These are phyloP conservation scores for Mortierella alpina DNA, from an alignment of 192 early-diverging fungal genomes.

Conservation along the genomic window DNA sequence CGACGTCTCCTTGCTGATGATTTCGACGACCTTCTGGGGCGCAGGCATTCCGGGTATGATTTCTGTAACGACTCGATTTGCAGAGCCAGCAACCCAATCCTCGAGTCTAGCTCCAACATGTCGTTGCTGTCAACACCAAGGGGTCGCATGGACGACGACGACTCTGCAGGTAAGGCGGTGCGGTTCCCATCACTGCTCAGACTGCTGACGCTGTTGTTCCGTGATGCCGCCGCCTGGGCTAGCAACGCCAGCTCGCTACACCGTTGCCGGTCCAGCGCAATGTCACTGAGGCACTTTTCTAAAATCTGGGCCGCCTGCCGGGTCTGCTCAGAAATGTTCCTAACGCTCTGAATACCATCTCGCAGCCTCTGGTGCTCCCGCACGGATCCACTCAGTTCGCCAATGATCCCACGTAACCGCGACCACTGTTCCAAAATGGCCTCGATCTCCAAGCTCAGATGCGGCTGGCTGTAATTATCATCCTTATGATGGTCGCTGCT, in stretches of 20 bases:
- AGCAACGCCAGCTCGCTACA: constrained; percentile 8
- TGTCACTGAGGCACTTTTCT: constrained; percentile 32
- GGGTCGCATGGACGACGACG: background rate
- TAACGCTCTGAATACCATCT: constrained; percentile 41
- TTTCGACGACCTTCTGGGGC: background rate
- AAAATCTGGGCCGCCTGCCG: constrained; percentile 18
- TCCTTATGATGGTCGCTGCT: background rate
- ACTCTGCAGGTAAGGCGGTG: background rate
- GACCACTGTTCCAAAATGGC: constrained; percentile 27
- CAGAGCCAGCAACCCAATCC: constrained; percentile 27
- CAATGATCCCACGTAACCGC: constrained; percentile 20
- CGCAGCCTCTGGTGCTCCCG: constrained; percentile 48
- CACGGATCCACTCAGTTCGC: constrained; percentile 22
- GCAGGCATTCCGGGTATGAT: constrained; percentile 42
- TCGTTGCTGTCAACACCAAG: constrained; percentile 46
- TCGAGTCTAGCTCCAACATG: constrained; percentile 47
- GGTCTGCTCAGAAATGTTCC: constrained; percentile 35
- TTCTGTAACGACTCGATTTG: constrained; percentile 40
- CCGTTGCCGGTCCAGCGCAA: constrained; percentile 20
- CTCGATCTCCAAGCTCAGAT: constrained; percentile 25
- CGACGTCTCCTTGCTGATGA: background rate
- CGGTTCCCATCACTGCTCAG: constrained; percentile 6
- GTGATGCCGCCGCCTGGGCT: constrained; percentile 1
- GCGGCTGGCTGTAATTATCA: background rate
- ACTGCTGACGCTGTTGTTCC: constrained; percentile 18